phyloP scores from a whole-genome alignment of 1,139 yeast genomes.

The Blastobotrys indianensis region DNA sequence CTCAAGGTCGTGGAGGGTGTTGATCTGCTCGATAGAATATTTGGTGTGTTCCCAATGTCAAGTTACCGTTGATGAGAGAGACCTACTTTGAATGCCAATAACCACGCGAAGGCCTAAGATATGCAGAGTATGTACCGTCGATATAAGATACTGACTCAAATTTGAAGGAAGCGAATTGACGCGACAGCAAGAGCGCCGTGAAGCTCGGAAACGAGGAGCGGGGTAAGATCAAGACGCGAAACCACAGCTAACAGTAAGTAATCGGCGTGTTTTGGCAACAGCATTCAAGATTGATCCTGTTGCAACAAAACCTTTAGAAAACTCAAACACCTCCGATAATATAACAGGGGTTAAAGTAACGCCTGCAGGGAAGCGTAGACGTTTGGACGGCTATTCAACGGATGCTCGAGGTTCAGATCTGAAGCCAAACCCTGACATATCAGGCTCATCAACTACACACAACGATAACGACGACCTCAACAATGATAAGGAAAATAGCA shows the following conservation, averaged over 20 bases:
- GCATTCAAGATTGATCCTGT: not conserved
- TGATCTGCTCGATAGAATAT: no score
- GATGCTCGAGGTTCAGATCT: no score
- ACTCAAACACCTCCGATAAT: not conserved
- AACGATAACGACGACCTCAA: not conserved
- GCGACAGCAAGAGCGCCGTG: slow-evolving; percentile 17
- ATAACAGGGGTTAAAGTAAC: slow-evolving; percentile 3
- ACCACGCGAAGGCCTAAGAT: not conserved
- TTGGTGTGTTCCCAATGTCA: no score
- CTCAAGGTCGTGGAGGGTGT: no score
- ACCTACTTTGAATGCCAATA: not conserved
- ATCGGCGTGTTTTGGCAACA: slow-evolving; percentile 6
- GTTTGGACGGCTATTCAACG: slow-evolving; percentile 3
- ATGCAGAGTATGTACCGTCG: slow-evolving; percentile 4
- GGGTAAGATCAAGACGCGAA: slow-evolving; percentile 17
- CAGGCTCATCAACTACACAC: no score
- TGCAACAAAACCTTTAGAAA: not conserved
- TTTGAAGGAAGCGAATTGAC: slow-evolving; percentile 4
- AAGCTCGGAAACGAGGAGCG: slow-evolving; percentile 25
- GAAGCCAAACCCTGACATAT: no score
- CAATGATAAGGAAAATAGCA: not conserved
- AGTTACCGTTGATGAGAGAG: no score
- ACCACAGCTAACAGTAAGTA: not conserved
- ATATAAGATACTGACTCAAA: not conserved
- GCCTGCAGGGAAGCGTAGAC: slow-evolving; percentile 3